These are phyloP conservation scores for Puccinellia tenuiflora DNA, from an alignment of 176 grass and related monocot species.

Conservation along the genomic window DNA sequence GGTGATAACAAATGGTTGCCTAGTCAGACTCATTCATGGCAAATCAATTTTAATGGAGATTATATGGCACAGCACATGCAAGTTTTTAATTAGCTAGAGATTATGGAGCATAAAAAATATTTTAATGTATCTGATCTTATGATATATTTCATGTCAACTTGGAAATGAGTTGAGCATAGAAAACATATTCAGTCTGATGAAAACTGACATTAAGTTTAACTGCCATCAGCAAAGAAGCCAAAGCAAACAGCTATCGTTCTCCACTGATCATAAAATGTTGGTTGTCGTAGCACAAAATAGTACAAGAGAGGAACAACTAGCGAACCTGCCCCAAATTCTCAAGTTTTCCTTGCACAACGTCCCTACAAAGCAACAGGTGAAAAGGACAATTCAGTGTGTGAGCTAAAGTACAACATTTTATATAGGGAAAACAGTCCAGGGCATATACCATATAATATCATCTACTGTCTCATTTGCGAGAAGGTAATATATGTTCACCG, in stretches of 20 bases:
- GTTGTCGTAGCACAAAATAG: neutral
- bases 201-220: no score
- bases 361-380: slow-evolving; percentile 50
- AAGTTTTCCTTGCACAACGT: slow-evolving; percentile 76
- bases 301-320: neutral
- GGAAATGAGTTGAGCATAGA: neutral
- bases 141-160: neutral
- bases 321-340: slow-evolving; percentile 88
- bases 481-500: slow-evolving; percentile 94
- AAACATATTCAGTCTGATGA: neutral
- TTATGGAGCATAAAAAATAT: no score
- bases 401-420: neutral
- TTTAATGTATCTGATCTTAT: no score
- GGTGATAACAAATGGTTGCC: neutral
- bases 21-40: neutral
- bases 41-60: neutral
- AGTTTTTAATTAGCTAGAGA: no score
- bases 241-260: neutral
- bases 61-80: neutral
- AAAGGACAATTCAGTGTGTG: neutral
- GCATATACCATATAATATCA: slow-evolving; percentile 92
- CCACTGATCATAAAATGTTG: neutral
- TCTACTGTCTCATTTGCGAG: slow-evolving; percentile 74
- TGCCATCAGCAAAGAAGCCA: neutral
- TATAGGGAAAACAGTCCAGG: neutral